A percentile compares a stretch with the other conserved stretches of the same genome.
These are phyloP conservation scores for Colletotrichum sojae DNA, from an alignment of 2,329 filamentous ascomycete species.

Conservation along the genomic window DNA sequence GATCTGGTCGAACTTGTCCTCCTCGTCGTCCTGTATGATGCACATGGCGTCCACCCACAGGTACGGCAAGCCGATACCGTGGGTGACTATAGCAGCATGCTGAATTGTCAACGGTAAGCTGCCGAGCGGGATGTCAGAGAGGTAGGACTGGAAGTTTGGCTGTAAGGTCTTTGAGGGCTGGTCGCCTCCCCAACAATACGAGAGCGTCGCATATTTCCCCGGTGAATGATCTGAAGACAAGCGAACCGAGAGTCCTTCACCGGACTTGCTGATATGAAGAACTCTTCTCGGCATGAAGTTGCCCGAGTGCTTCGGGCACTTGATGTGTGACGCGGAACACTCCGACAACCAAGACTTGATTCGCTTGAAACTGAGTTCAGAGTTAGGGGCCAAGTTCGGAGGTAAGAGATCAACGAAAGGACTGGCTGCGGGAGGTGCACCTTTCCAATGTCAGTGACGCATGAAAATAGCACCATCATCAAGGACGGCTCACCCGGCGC, in stretches of 20 bases:
- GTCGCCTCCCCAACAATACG: conserved; percentile 1
- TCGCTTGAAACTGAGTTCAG: not conserved
- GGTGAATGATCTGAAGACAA: not conserved
- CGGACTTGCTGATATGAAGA: not conserved
- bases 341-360: not conserved
- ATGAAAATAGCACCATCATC: too few species aligned
- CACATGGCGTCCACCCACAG: conserved; percentile 41
- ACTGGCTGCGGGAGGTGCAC: not conserved
- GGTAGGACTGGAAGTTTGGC: not conserved
- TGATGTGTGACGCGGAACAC: not conserved
- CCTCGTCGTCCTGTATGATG: conserved; percentile 34
- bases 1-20: not conserved
- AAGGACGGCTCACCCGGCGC: not conserved
- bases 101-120: not conserved
- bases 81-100: not conserved
- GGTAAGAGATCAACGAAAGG: not conserved
- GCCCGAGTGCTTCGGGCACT: not conserved
- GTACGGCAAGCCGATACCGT: conserved; percentile 26
- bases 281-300: not conserved
- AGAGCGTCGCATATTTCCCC: not conserved
- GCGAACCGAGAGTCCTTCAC: not conserved
- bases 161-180: conserved; percentile 1
- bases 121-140: not conserved
- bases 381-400: not conserved
- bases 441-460: not conserved